A percentile compares a stretch with the other conserved stretches of the same genome.
Evolutionary conservation across 345 rosid species (phyloP).

Genomic region (Pseudoturritis turrita): DNA sequence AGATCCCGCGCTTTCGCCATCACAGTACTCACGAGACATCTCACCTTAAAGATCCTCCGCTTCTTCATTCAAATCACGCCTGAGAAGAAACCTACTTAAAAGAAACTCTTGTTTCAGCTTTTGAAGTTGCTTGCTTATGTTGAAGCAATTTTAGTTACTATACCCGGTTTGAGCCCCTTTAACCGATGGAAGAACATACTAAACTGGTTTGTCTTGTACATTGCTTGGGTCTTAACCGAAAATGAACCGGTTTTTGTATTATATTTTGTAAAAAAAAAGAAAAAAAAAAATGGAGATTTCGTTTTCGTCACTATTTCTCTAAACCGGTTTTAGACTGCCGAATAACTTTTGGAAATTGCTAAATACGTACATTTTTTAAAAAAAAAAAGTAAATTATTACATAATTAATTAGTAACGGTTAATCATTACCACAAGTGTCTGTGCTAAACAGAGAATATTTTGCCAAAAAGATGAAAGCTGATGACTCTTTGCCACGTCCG

Average conservation of each 20-base stretch:
- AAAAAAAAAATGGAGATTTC: background rate
- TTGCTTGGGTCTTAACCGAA: slow-evolving; percentile 4
- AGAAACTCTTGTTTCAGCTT: background rate
- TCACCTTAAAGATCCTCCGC: slow-evolving; percentile 42
- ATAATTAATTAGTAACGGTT: background rate
- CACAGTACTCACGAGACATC: slow-evolving; percentile 36
- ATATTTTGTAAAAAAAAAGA: background rate
- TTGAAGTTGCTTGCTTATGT: slow-evolving; percentile 2
- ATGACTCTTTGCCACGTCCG: slow-evolving; percentile 31
- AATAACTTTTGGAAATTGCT: background rate
- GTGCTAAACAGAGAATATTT: slow-evolving; percentile 13
- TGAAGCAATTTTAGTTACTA: background rate
- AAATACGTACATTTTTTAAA: background rate
- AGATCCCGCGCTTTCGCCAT: slow-evolving; percentile 62
- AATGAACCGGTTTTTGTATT: background rate
- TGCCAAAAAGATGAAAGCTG: slow-evolving; percentile 16
- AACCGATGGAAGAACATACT: background rate
- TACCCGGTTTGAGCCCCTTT: background rate
- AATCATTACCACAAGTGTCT: slow-evolving; percentile 16
- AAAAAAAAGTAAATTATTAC: background rate
- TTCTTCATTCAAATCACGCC: slow-evolving; percentile 39
- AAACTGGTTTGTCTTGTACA: slow-evolving; percentile 12
- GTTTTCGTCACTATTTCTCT: background rate
- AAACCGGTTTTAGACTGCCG: background rate
- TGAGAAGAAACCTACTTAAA: background rate